A percentile compares a stretch with the other conserved stretches of the same genome.
These are phyloP conservation scores for Allium sativum DNA, from an alignment of 106 monocot genomes.

Conservation along the genomic window DNA sequence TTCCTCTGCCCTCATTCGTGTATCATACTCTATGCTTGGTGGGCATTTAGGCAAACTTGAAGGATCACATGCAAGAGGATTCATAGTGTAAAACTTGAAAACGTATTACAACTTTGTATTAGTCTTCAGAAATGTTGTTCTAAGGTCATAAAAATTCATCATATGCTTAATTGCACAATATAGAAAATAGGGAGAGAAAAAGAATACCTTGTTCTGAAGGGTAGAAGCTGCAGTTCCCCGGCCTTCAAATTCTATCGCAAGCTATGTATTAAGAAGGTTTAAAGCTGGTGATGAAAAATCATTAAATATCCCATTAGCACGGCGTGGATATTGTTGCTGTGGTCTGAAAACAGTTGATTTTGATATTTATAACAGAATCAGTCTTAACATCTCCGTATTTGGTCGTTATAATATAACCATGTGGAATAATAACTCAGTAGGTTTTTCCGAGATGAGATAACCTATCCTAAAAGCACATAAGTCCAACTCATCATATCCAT, in stretches of 20 bases:
- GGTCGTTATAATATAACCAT: too few species aligned
- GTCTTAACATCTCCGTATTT: too few species aligned
- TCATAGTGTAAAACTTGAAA: conserved; percentile 41
- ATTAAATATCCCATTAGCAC: conserved; percentile 35
- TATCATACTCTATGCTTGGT: conserved; percentile 81
- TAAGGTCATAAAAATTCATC: too few species aligned
- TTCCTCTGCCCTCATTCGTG: conserved; percentile 52
- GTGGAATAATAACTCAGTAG: too few species aligned
- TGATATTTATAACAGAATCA: conserved; percentile 44
- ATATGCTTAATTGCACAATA: too few species aligned
- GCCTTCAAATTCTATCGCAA: conserved; percentile 48
- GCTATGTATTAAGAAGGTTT: conserved; percentile 42
- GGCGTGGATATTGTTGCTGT: conserved; percentile 31
- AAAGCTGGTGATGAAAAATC: conserved; percentile 41
- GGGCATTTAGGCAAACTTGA: conserved; percentile 72
- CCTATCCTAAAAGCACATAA: too few species aligned
- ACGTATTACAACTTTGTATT: not conserved
- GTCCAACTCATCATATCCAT: too few species aligned
- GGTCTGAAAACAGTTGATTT: conserved; percentile 57
- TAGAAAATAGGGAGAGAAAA: not conserved
- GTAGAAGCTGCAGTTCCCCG: conserved; percentile 56
- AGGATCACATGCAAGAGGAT: conserved; percentile 42
- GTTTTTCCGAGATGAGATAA: too few species aligned
- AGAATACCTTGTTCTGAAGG: conserved; percentile 51
- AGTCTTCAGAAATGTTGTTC: conserved; percentile 7